Base-by-base conservation (phyloP, 768 basidiomycete genomes). In the Myochromella boudieri region DNA sequence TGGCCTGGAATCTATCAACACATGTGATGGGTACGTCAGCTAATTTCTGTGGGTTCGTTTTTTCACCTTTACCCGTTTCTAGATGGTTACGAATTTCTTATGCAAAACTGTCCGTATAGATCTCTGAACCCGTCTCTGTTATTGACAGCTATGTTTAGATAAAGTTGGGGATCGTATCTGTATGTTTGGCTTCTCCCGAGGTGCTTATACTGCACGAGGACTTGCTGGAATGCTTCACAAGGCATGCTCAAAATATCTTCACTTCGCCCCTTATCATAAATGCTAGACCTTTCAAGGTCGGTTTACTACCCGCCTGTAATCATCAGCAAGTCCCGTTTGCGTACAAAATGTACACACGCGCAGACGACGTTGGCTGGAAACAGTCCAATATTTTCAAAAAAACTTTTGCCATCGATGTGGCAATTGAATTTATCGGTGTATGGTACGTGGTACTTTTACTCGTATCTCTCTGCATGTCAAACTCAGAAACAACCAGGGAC, bases 161-260 rank as follows among this genome's bases (percentile, higher is more conserved):
- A 39, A 42, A 28, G 43, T 49, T 4, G 75, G 74, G 1, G 81
- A 84, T 61, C 71, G 69, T 40, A 79, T 85, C 41, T 83, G 72
- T 57, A 74, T 85, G 42, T 83, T 83, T 53, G 82, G 83, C 1
- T 85, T 85, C 60, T 81, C 80, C 14, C 67, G 83, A 25, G 81
- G 82, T 11, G 75, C 79, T 14, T 81, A 79, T 58, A 78, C 78
- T 1, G 78, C 80, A 2, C 66, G 71, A 29, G 66, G 71, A 43
- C 65, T 79, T 6, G 79, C 79, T 1, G 78, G 77, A 4, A 82
- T 81, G 81, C 52, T 85, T 2, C 76, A 84, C 59, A 80, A 82
- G 56, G 77, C 77, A n/a, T n/a, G n/a, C n/a, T n/a, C n/a, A n/a
- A n/a, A n/a, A n/a, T n/a, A n/a, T n/a, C n/a, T n/a, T n/a, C n/a